Evolutionary conservation across 345 rosid genomes (phyloP).

Genomic region (Limnanthes douglasii): DNA sequence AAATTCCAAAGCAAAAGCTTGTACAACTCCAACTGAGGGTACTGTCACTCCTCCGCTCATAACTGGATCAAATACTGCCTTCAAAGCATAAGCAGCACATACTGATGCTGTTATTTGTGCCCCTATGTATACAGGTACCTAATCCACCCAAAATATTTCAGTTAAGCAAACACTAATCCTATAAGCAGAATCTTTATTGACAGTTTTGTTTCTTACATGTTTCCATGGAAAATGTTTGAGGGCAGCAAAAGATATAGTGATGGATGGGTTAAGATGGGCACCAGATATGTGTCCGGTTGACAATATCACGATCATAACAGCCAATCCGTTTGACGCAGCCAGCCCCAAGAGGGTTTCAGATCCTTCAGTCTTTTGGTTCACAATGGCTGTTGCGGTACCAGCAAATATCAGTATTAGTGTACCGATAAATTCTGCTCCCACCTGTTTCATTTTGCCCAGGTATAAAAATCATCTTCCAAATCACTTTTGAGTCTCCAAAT

Average conservation of each 20-base stretch:
- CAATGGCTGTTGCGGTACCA: slow-evolving; percentile 67
- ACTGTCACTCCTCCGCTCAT: slow-evolving; percentile 84
- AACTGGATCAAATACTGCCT: slow-evolving; percentile 44
- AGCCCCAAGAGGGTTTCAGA: slow-evolving; percentile 61
- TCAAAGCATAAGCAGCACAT: slow-evolving; percentile 59
- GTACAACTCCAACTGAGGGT: slow-evolving; percentile 36
- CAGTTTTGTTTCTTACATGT: slow-evolving; percentile 17
- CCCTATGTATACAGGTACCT: slow-evolving; percentile 67
- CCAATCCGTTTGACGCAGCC: slow-evolving; percentile 59
- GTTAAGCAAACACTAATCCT: not conserved
- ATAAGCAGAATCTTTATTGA: slow-evolving; percentile 1
- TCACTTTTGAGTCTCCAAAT: no score
- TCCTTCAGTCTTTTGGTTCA: slow-evolving; percentile 69
- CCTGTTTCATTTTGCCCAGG: slow-evolving; percentile 16
- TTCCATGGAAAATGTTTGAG: slow-evolving; percentile 77
- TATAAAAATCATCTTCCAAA: no score
- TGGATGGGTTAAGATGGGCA: slow-evolving; percentile 76
- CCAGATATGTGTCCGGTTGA: slow-evolving; percentile 86
- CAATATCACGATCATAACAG: slow-evolving; percentile 62
- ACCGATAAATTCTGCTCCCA: slow-evolving; percentile 89
- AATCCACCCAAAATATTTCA: not conserved
- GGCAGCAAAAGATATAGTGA: slow-evolving; percentile 71
- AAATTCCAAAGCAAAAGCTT: slow-evolving; percentile 83
- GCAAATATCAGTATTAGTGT: slow-evolving; percentile 69
- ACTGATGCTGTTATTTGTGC: slow-evolving; percentile 61